These are phyloP conservation scores for Suhomyces anneliseae DNA, from an alignment of 1,139 yeast genomes.

Conservation along the genomic window DNA sequence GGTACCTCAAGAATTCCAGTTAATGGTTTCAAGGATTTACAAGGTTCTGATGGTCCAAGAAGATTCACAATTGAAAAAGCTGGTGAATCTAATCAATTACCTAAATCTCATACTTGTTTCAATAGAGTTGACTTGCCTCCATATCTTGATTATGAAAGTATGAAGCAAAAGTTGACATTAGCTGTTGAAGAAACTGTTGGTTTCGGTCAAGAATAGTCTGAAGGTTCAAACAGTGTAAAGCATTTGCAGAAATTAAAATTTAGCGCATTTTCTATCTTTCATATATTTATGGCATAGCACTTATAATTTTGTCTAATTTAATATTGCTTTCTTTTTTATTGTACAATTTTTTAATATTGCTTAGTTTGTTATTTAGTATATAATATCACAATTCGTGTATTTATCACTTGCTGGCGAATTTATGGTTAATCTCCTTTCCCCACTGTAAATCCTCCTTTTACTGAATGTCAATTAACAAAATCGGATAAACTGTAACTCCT, in stretches of 20 bases:
- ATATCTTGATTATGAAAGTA: slow-evolving; percentile 68
- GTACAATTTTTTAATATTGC: neutral
- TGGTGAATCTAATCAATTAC: slow-evolving; percentile 89
- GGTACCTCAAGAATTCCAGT: slow-evolving; percentile 99
- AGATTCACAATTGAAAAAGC: slow-evolving; percentile 97
- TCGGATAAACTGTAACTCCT: too few relatives aligned
- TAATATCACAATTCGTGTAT: too few relatives aligned
- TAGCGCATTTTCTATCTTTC: neutral
- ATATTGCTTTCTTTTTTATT: slow-evolving; percentile 1
- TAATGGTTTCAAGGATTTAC: slow-evolving; percentile 96
- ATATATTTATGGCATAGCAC: neutral
- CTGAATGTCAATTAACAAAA: too few relatives aligned
- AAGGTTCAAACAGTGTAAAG: too few relatives aligned
- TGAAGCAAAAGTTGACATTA: slow-evolving; percentile 77
- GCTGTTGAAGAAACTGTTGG: slow-evolving; percentile 96
- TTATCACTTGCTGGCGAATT: too few relatives aligned
- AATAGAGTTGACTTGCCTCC: slow-evolving; percentile 92
- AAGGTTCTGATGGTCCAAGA: slow-evolving; percentile 98
- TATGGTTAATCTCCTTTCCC: too few relatives aligned
- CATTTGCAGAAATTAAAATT: too few relatives aligned
- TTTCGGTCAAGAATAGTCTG: slow-evolving; percentile 81
- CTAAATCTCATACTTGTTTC: slow-evolving; percentile 95
- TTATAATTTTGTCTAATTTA: neutral
- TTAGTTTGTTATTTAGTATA: too few relatives aligned
- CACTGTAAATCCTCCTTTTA: too few relatives aligned